Conservation (phyloP, 2,329 filamentous ascomycete genomes). For the Epichloe hybrida region DNA sequence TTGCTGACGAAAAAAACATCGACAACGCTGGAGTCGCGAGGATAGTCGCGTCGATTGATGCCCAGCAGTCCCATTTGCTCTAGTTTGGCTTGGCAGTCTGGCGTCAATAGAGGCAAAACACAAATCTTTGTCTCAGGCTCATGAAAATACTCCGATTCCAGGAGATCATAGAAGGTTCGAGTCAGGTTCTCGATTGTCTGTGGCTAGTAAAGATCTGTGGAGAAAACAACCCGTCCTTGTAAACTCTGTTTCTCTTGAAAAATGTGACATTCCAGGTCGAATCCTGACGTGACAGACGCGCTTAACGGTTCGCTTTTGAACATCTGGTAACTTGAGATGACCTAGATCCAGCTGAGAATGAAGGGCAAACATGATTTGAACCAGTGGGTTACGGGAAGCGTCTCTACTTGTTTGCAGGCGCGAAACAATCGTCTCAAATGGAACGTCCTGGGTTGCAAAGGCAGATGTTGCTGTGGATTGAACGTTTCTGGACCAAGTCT, state of each 20-base stretch:
- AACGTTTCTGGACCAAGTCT: neutral
- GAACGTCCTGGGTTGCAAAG: constrained; percentile 11
- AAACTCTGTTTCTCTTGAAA: neutral
- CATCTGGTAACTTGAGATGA: constrained; percentile 7
- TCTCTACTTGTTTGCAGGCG: constrained; percentile 7
- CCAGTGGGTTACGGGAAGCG: constrained; percentile 8
- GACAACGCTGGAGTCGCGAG: constrained; percentile 10
- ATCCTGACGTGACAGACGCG: constrained; percentile 6
- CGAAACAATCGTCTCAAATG: constrained; percentile 9
- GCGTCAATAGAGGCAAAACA: neutral
- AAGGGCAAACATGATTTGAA: constrained; percentile 10
- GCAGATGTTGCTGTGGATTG: neutral
- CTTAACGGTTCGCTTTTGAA: constrained; percentile 5
- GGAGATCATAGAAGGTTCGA: neutral
- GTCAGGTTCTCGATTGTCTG: neutral
- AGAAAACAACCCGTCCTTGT: neutral
- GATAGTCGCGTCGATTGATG: constrained; percentile 7
- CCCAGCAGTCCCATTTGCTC: constrained; percentile 9
- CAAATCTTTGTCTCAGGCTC: constrained; percentile 5
- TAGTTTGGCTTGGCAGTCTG: constrained; percentile 1
- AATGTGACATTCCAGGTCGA: constrained; percentile 10
- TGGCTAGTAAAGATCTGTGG: neutral
- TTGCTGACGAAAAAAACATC: constrained; percentile 12
- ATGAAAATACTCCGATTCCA: neutral
- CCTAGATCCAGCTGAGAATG: constrained; percentile 12